These are phyloP conservation scores for Nothophytophthora sp. DNA, from an alignment of 352 stramenopile species.

Conservation along the genomic window DNA sequence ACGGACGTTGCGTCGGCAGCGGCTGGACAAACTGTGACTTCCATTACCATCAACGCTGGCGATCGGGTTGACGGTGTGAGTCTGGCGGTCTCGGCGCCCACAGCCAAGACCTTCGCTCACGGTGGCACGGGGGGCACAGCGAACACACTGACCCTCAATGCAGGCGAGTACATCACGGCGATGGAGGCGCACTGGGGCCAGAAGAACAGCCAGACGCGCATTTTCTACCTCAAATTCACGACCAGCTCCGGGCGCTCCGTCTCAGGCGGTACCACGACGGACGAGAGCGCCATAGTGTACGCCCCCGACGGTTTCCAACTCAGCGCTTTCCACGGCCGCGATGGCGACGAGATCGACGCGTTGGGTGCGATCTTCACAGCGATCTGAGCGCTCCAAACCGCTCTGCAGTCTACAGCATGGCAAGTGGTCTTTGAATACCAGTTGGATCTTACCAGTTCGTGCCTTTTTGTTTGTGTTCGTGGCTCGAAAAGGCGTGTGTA, in stretches of 20 bases:
- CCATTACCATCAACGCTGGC: slow-evolving; percentile 32
- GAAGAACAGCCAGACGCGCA: slow-evolving; percentile 30
- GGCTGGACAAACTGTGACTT: slow-evolving; percentile 27
- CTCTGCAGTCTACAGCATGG: neutral
- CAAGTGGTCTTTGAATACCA: too few relatives aligned
- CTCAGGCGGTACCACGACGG: slow-evolving; percentile 26
- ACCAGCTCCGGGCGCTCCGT: slow-evolving; percentile 35
- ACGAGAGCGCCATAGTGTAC: slow-evolving; percentile 27
- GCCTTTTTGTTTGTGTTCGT: too few relatives aligned
- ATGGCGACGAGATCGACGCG: slow-evolving; percentile 30
- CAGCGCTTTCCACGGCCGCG: slow-evolving; percentile 50
- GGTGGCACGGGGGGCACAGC: slow-evolving; percentile 35
- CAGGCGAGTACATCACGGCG: slow-evolving; percentile 44
- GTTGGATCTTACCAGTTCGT: too few relatives aligned
- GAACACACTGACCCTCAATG: slow-evolving; percentile 32
- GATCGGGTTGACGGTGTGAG: slow-evolving; percentile 38
- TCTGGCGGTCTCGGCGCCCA: slow-evolving; percentile 33
- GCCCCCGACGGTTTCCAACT: slow-evolving; percentile 47
- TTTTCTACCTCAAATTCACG: slow-evolving; percentile 44
- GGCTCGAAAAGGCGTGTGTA: too few relatives aligned
- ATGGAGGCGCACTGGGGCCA: slow-evolving; percentile 45
- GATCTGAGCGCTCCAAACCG: too few relatives aligned
- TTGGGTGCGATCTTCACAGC: slow-evolving; percentile 34
- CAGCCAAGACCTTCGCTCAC: slow-evolving; percentile 34
- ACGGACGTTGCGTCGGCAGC: slow-evolving; percentile 30